phyloP scores from a whole-genome alignment of 2,329 filamentous ascomycete species.

The Cladosporium sp. region DNA sequence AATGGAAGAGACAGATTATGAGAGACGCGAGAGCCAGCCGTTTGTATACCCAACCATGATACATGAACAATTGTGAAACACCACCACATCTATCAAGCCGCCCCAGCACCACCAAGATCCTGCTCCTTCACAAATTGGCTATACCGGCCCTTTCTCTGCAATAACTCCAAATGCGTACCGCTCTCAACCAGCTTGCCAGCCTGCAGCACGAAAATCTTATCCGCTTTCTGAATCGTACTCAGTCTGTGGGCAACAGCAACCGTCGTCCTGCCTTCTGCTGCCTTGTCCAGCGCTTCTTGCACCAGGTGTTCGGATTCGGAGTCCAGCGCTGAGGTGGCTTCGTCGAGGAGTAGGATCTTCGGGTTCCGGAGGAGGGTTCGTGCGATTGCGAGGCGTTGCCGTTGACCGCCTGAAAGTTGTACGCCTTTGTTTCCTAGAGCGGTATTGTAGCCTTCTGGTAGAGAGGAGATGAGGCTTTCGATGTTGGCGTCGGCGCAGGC shows the following conservation, averaged over 20 bases:
- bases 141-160: conserved; percentile 38
- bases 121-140: conserved; percentile 11
- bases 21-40: too few relatives aligned
- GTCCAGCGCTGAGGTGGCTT: conserved; percentile 23
- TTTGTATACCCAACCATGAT: too few relatives aligned
- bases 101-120: neutral
- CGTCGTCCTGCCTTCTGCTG: conserved; percentile 31
- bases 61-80: too few relatives aligned
- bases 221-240: conserved; percentile 36
- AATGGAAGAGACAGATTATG: too few relatives aligned
- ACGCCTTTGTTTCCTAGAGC: conserved; percentile 21
- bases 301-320: conserved; percentile 23
- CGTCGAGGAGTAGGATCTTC: conserved; percentile 21
- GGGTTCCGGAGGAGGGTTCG: conserved; percentile 20
- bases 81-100: neutral
- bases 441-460: conserved; percentile 26
- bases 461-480: conserved; percentile 17
- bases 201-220: conserved; percentile 39
- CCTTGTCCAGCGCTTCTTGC: conserved; percentile 30
- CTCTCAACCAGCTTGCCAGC: conserved; percentile 36
- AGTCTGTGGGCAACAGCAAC: conserved; percentile 41
- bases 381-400: conserved; percentile 23
- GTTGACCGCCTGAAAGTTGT: conserved; percentile 22
- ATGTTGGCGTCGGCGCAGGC: conserved; percentile 21
- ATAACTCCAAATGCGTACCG: conserved; percentile 33